Evolutionary conservation across 441 rosid genomes (phyloP).

Genomic region (Erodium chrysanthum): DNA sequence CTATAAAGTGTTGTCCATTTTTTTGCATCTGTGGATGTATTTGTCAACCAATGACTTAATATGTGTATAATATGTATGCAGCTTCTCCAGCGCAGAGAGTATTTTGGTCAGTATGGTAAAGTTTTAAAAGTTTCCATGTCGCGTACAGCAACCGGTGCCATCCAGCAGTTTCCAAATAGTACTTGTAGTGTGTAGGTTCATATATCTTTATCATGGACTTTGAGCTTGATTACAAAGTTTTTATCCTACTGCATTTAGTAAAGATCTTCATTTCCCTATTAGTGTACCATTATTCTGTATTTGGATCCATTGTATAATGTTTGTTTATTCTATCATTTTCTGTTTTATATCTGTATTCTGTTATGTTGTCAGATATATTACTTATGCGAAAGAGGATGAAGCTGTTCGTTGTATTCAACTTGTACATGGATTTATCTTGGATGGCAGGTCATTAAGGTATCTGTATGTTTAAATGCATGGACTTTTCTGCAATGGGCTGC

Average conservation of each 20-base stretch:
- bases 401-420: slow-evolving; percentile 54
- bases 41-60: background rate
- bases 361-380: slow-evolving; percentile 36
- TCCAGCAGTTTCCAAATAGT: slow-evolving; percentile 62
- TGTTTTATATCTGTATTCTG: background rate
- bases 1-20: background rate
- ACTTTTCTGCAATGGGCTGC: slow-evolving; percentile 15
- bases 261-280: background rate
- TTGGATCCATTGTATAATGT: background rate
- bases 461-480: background rate
- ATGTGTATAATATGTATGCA: slow-evolving; percentile 10
- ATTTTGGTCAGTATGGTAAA: slow-evolving; percentile 73
- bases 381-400: slow-evolving; percentile 53
- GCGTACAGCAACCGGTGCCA: slow-evolving; percentile 50
- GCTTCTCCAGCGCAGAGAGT: slow-evolving; percentile 51
- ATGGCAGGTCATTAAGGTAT: slow-evolving; percentile 49
- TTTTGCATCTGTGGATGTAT: background rate
- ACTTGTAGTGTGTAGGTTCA: slow-evolving; percentile 56
- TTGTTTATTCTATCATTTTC: background rate
- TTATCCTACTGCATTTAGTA: background rate
- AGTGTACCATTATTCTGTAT: background rate
- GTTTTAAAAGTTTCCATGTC: slow-evolving; percentile 71
- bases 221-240: background rate
- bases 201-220: background rate
- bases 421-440: slow-evolving; percentile 44